Evolutionary conservation across 2,329 filamentous ascomycete genomes (phyloP), one percentile per base, ranked within the genome.

Genomic region (Neofusicoccum kwambonambiense): DNA sequence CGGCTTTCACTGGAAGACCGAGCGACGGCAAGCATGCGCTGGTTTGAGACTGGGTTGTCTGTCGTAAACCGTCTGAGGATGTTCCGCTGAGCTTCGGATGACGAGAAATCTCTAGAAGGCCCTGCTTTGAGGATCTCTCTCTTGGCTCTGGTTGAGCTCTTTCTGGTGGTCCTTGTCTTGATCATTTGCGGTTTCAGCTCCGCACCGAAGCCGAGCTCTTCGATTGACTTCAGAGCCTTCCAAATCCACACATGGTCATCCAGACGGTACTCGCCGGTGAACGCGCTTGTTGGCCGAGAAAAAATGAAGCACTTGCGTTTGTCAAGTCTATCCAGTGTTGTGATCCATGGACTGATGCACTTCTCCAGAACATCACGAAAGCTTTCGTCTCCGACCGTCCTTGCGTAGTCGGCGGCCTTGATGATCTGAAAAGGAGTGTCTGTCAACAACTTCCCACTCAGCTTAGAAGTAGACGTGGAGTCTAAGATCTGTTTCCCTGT

Each of bases 1-100:
- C 67, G 52, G 17, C 17, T 68, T 41, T 62, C 54, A 1, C n/a
- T n/a, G 6, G 56, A 34, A 5, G 45, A 57, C 3, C 67, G 63
- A 2, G 51, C 56, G 8, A 51, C 41, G 2, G 67, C 67, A 12
- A 68, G 47, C 65, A 67, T 68, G 22, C 54, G 41, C 15, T 58
- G 54, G n/a, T 56, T 60, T 4, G 42, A 37, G 0, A 64, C 56
- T 3, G 62, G 34, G 37, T 64, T 64, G 1, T 64, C 64, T 1
- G 50, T 52, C 2, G 35, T 22, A 22, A 63, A 63, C 4, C 61
- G 39, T 6, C 49, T 19, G 15, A 63, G 22, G 5, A 63, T 54
- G 9, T 44, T 39, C n/a, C 50, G 39, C 7, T 45, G 61, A 8
- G 49, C 22, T 17, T 54, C 47, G 2, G 39, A 27, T 45, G 61